Evolutionary conservation across 2,329 filamentous ascomycete genomes (phyloP).

Genomic region (Fusarium sambucinum): DNA sequence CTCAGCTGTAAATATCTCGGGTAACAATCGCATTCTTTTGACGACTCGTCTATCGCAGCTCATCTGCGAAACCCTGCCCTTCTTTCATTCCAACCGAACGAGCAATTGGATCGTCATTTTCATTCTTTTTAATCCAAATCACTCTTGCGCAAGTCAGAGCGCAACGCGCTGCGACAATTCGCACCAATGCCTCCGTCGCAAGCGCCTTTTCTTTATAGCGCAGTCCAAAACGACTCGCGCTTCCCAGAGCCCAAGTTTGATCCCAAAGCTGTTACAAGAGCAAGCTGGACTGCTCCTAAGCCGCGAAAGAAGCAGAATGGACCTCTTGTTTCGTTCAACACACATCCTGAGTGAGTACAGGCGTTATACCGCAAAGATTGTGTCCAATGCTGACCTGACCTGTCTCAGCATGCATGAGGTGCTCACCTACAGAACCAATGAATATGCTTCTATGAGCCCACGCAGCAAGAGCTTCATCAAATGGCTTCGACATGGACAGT

Average conservation of each 20-base stretch:
- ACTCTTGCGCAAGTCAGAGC: constrained; percentile 16
- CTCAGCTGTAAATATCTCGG: constrained; percentile 23
- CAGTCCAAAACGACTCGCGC: constrained; percentile 64
- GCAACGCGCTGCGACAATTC: constrained; percentile 24
- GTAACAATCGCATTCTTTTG: constrained; percentile 35
- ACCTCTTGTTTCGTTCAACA: constrained; percentile 84
- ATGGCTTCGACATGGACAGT: constrained; percentile 74
- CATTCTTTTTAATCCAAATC: neutral
- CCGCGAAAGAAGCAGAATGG: constrained; percentile 76
- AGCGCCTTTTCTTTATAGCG: constrained; percentile 79
- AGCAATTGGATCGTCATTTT: constrained; percentile 9
- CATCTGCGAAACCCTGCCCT: constrained; percentile 11
- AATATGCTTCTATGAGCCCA: constrained; percentile 74
- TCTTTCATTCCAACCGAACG: constrained; percentile 27
- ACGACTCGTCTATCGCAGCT: constrained; percentile 13
- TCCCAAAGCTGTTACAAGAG: constrained; percentile 85
- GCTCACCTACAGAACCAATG: constrained; percentile 70
- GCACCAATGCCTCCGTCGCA: constrained; percentile 48
- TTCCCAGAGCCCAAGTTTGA: constrained; percentile 76
- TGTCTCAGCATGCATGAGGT: constrained; percentile 69
- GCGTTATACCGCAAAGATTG: neutral
- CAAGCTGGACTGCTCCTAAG: constrained; percentile 76
- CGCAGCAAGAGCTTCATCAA: constrained; percentile 79
- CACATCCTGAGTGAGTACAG: constrained; percentile 81
- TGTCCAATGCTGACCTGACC: constrained; percentile 6